phyloP scores from a whole-genome alignment of 495 filamentous ascomycete species.

The Penicillium canariense region DNA sequence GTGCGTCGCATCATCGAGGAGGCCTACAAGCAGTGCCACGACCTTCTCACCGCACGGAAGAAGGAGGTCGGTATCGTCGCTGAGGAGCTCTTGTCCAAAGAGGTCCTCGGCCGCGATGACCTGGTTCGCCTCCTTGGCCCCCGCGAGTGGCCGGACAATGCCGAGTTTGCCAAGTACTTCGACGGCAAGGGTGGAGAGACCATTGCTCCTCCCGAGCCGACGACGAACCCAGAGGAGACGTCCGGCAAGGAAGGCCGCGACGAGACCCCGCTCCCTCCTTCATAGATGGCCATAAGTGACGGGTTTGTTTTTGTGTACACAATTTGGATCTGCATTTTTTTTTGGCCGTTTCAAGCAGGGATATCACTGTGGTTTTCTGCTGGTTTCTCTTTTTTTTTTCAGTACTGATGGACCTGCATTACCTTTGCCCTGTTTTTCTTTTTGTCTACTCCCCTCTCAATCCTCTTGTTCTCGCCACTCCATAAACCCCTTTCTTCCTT shows the following conservation, averaged over 20 bases:
- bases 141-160: slow-evolving; percentile 75
- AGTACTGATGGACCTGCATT: slow-evolving; percentile 42
- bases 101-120: slow-evolving; percentile 86
- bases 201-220: slow-evolving; percentile 59
- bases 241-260: slow-evolving; percentile 45
- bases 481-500: slow-evolving; percentile 10
- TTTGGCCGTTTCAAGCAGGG: slow-evolving; percentile 16
- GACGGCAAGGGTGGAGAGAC: slow-evolving; percentile 47
- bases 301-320: slow-evolving; percentile 15
- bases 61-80: slow-evolving; percentile 83
- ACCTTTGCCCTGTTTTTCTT: slow-evolving; percentile 26
- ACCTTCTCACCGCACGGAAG: slow-evolving; percentile 81
- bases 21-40: slow-evolving; percentile 86
- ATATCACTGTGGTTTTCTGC: slow-evolving; percentile 27
- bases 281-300: slow-evolving; percentile 27
- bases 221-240: slow-evolving; percentile 28
- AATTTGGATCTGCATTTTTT: slow-evolving; percentile 21
- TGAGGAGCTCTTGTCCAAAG: slow-evolving; percentile 89
- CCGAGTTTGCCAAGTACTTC: slow-evolving; percentile 94
- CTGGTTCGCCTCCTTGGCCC: slow-evolving; percentile 83
- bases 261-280: slow-evolving; percentile 43
- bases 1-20: slow-evolving; percentile 86
- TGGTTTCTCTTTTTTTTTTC: slow-evolving; percentile 22
- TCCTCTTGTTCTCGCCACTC: slow-evolving; percentile 19
- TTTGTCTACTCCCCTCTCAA: slow-evolving; percentile 23